These are phyloP conservation scores for Fonsecaea multimorphosa DNA, from an alignment of 2,329 filamentous ascomycete genomes.

Conservation along the genomic window DNA sequence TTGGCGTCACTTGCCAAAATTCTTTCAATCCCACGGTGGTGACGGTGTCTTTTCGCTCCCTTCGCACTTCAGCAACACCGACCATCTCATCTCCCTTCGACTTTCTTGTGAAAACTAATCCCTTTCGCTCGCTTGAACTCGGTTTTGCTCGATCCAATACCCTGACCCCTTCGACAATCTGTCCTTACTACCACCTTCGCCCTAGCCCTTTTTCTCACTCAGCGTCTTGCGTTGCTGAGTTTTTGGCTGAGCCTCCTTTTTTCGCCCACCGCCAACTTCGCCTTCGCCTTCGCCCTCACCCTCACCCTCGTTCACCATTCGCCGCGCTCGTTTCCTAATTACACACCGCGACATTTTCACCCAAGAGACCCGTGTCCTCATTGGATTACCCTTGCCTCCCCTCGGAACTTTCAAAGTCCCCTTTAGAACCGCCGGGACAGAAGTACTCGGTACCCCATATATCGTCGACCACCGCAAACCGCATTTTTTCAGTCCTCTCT, in stretches of 20 bases:
- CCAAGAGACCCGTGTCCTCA: not conserved
- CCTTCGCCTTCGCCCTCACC: not conserved
- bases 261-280: slow-evolving; percentile 1
- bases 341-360: slow-evolving; percentile 2
- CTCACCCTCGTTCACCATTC: not conserved
- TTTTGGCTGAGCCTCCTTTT: slow-evolving; percentile 16
- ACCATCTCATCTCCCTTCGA: not conserved
- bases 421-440: not conserved
- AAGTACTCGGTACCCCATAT: not conserved
- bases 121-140: not conserved
- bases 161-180: not conserved
- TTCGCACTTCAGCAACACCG: not conserved
- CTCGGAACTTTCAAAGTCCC: not conserved
- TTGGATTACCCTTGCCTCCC: not conserved
- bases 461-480: slow-evolving; percentile 5
- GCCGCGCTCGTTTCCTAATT: slow-evolving; percentile 13
- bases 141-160: not conserved
- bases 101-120: not conserved
- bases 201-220: slow-evolving; percentile 13
- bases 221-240: slow-evolving; percentile 6
- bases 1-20: not conserved
- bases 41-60: too few relatives aligned
- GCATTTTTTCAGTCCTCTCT: not conserved
- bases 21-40: not conserved
- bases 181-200: not conserved